Evolutionary conservation across 345 rosid species (phyloP).

Genomic region (Moringa oleifera): DNA sequence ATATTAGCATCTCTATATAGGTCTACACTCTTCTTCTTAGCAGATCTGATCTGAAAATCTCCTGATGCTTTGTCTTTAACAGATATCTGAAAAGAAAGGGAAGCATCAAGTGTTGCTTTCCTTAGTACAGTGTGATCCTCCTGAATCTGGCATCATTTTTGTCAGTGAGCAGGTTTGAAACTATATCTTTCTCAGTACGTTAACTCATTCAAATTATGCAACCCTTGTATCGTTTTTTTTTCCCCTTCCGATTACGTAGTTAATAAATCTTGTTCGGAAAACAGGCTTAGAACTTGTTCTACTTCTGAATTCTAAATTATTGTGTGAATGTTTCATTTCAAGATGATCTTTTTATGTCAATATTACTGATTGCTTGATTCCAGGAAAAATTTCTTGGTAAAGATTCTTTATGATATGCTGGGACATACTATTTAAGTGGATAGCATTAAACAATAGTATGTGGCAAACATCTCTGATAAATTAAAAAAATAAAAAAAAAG

Average conservation of each 20-base stretch:
- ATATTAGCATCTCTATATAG: background rate
- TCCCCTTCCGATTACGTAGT: too few species aligned
- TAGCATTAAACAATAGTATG: background rate
- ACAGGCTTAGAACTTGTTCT: background rate
- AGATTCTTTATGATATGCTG: too few species aligned
- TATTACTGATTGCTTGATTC: background rate
- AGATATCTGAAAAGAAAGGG: slow-evolving; percentile 48
- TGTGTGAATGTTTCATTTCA: slow-evolving; percentile 5
- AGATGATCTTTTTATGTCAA: background rate
- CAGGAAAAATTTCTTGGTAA: too few species aligned
- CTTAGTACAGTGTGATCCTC: slow-evolving; percentile 55
- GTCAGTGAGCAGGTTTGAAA: slow-evolving; percentile 74
- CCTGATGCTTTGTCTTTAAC: slow-evolving; percentile 9
- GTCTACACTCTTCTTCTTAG: too few species aligned
- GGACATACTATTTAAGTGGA: background rate
- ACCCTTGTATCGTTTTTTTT: too few species aligned
- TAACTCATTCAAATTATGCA: slow-evolving; percentile 1
- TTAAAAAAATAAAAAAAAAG: too few species aligned
- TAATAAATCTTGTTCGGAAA: background rate
- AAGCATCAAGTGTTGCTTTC: slow-evolving; percentile 55
- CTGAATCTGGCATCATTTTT: slow-evolving; percentile 70
- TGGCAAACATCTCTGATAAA: too few species aligned
- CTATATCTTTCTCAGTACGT: slow-evolving; percentile 9
- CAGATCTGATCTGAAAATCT: background rate
- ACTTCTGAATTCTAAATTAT: background rate